phyloP scores from a whole-genome alignment of 805 yeast genomes.

The Hanseniaspora clermontiae region DNA sequence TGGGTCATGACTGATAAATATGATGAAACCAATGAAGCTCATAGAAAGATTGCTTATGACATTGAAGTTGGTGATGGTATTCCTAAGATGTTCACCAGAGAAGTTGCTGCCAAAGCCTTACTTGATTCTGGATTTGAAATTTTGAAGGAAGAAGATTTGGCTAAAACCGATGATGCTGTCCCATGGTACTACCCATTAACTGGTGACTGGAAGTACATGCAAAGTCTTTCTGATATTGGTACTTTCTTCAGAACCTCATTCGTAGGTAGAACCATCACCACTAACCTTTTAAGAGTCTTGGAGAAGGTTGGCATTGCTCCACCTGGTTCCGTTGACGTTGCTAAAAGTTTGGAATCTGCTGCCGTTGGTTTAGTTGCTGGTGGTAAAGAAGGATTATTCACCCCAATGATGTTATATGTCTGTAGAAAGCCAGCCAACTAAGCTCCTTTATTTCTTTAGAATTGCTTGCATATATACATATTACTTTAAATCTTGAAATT shows the following conservation, averaged over 20 bases:
- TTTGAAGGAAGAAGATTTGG: constrained; percentile 65
- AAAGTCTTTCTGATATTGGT: constrained; percentile 59
- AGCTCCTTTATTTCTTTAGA: neutral
- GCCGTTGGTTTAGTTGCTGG: constrained; percentile 91
- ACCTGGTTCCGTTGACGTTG: constrained; percentile 79
- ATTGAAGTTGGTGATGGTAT: constrained; percentile 98
- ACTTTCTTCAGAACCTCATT: constrained; percentile 81
- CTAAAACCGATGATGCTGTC: constrained; percentile 64
- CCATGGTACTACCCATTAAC: constrained; percentile 98
- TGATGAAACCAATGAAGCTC: constrained; percentile 76
- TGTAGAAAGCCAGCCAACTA: constrained; percentile 57
- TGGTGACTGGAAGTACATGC: constrained; percentile 85
- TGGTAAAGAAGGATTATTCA: constrained; percentile 77
- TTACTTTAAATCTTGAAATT: neutral
- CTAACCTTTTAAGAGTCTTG: constrained; percentile 63
- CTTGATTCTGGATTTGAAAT: constrained; percentile 78
- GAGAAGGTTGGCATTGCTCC: constrained; percentile 85
- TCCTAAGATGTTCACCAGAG: constrained; percentile 82
- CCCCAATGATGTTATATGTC: constrained; percentile 94
- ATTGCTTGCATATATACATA: neutral
- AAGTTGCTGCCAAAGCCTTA: constrained; percentile 81
- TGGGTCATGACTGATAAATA: constrained; percentile 97
- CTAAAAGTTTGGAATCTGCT: constrained; percentile 89
- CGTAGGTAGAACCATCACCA: constrained; percentile 77
- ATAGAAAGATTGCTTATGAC: constrained; percentile 90